Evolutionary conservation across 169 alveolate species (phyloP).

Genomic region (Plasmodium fragile): DNA sequence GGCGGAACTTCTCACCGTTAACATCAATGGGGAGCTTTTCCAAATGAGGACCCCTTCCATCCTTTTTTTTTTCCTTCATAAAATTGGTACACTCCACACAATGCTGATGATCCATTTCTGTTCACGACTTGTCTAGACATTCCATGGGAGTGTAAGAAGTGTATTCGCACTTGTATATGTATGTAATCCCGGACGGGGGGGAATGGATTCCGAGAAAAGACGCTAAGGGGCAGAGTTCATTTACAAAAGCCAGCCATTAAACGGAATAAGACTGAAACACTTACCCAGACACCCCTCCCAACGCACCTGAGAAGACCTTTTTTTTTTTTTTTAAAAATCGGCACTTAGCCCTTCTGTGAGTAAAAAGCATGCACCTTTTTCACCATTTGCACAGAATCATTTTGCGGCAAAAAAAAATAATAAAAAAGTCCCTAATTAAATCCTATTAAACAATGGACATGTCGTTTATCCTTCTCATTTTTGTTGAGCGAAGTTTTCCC

Average conservation of each 20-base stretch:
- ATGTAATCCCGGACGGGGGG: not conserved
- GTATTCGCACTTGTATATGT: not conserved
- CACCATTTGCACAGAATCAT: not conserved
- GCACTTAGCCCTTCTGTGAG: not conserved
- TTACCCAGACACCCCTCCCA: not conserved
- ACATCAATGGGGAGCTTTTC: conserved; percentile 12
- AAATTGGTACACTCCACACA: conserved; percentile 2
- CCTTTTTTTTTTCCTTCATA: conserved; percentile 20
- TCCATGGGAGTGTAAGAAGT: not conserved
- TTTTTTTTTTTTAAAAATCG: not conserved
- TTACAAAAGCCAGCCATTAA: not conserved
- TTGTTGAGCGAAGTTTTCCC: not conserved
- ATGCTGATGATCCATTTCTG: conserved; percentile 33
- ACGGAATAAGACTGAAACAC: not conserved
- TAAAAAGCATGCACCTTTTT: not conserved
- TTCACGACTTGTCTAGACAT: not conserved
- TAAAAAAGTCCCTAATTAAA: not conserved
- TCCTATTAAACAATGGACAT: not conserved
- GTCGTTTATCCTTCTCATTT: not conserved
- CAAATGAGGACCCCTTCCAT: conserved; percentile 4
- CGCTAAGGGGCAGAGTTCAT: not conserved
- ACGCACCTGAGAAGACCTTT: not conserved
- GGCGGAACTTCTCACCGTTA: conserved; percentile 27
- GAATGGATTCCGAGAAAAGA: not conserved
- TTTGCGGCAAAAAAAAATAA: not conserved